Base-by-base conservation (phyloP, 2,329 filamentous ascomycete species). In the Clonostachys byssicola region DNA sequence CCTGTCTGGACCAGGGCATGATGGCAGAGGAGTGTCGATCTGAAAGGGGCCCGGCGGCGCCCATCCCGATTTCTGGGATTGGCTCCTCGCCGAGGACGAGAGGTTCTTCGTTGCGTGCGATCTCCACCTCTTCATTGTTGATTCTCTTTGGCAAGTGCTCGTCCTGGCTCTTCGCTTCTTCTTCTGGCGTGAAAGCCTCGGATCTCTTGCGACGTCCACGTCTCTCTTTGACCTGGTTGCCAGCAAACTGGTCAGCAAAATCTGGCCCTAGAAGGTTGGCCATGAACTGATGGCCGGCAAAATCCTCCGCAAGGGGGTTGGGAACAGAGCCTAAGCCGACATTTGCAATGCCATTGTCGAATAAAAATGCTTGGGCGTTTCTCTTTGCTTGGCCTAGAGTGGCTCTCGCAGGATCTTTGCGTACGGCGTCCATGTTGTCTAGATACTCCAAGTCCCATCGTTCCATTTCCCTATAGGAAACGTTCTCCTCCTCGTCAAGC, bases 11-110 rank as follows among this genome's bases (percentile, higher is more conserved):
- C 78, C 78, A 80, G 5, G 77, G 77, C 58, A 74, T 65, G 47
- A 76, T 61, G 14, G 71, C 73, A 3, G 73, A 77, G 1, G 74
- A 77, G 42, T 79, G 78, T 46, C 85, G 79, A 49, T 95, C 87
- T 5, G 81, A 80, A 46, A 94, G 75, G 8, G 80, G 78, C 1
- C 80, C 75, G 1, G 74, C 78, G 1, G 80, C 86, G 40, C 88
- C 81, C 65, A 89, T 81, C 17, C 85, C 88, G 20, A 89, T 64
- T 62, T 95, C 90, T 17, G 86, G 66, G 43, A 69, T 62, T 1
- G 64, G 62, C 16, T 74, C 66, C 17, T 72, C 62, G n/a, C 64
- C 65, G 7, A 69, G 54, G 3, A 65, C 57, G 9, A 63, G 42
- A 5, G 58, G 52, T 1, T 61, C 63, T 35, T 49, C 51, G 10